A percentile compares a stretch with the other conserved stretches of the same genome.
These are phyloP conservation scores for Xerocomus spinulosus DNA, from an alignment of 768 basidiomycete genomes.

Conservation along the genomic window DNA sequence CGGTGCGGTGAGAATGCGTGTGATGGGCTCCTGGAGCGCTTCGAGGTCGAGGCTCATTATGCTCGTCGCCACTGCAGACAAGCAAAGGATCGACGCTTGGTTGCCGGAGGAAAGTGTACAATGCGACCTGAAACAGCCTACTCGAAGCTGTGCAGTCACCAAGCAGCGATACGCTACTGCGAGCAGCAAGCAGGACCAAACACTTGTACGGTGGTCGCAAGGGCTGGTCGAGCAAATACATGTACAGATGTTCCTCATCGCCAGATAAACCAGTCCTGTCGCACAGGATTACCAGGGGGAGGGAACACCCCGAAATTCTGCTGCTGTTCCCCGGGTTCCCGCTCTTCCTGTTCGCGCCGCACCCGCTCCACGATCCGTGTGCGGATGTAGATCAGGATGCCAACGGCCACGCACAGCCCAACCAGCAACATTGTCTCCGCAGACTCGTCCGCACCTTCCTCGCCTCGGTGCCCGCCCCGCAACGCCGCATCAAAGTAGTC, in stretches of 20 bases:
- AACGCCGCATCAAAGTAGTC: constrained; percentile 74
- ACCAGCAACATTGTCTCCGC: constrained; percentile 78
- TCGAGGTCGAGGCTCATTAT: constrained; percentile 51
- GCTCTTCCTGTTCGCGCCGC: constrained; percentile 56
- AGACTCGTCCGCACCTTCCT: constrained; percentile 67
- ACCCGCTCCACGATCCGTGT: constrained; percentile 72
- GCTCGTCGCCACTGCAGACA: neutral
- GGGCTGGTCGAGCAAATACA: neutral
- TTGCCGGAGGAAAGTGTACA: too few species aligned
- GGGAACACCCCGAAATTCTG: constrained; percentile 51
- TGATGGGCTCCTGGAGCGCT: constrained; percentile 57
- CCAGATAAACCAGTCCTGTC: constrained; percentile 62
- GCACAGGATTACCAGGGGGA: constrained; percentile 56
- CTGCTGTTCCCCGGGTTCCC: constrained; percentile 31
- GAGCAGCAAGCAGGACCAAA: constrained; percentile 28
- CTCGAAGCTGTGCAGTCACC: neutral
- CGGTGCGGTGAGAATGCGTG: constrained; percentile 68
- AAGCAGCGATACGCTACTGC: neutral
- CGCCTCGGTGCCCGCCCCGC: constrained; percentile 55
- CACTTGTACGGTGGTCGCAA: constrained; percentile 7
- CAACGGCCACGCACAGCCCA: constrained; percentile 65
- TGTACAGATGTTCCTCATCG: constrained; percentile 19
- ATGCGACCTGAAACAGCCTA: neutral
- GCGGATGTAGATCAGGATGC: constrained; percentile 71
- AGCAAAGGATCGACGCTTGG: too few species aligned